Evolutionary conservation across 2,329 filamentous ascomycete genomes (phyloP), one percentile per base, ranked within the genome.

Genomic region (Diaporthe ilicicola): DNA sequence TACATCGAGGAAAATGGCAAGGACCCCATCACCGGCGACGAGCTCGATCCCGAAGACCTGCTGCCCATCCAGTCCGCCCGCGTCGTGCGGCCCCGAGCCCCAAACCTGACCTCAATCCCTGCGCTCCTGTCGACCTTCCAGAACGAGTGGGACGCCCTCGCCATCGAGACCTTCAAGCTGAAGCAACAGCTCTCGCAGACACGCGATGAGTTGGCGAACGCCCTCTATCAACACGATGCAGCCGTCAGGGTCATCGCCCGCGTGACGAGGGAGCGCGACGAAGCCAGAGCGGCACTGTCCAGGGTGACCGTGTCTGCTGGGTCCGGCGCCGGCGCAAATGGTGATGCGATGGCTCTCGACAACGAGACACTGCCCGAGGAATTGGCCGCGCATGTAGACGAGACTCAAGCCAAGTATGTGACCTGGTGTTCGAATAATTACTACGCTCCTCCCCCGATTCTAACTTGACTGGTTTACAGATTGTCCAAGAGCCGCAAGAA

Each of bases 131-230:
- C 94, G 62, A 93, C 95, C 48, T 98, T 99, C 81, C 96, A 99
- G 81, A 97, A 97, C 81, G 96, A 99, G 86, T 99, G 96, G 96
- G 96, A 99, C 80, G 92, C 95, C 10, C 85, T 98, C 54, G 94
- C 95, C 15, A 86, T 98, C 44, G 96, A 99, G 84, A 93, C 94
- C 64, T 98, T 94, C 81, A 96, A 94, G 75, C 85, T 98, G 72
- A 92, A 93, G 83, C 93, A 98, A 81, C 94, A 97, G 79, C 86
- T 99, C 73, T 88, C 92, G 65, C 93, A 97, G 80, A 97, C 95
- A 51, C 88, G 95, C 75, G 95, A 98, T 83, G 96, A 99, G 84
- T 89, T 99, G 70, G 94, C 94, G 70, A 96, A 94, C 1, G 94
- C 96, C 0, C 87, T 99, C 29, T 99, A 99, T 83, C 95, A 98